Evolutionary conservation across 768 basidiomycete species (phyloP), one percentile per base, ranked within the genome.

Genomic region (Suillus brevipes): DNA sequence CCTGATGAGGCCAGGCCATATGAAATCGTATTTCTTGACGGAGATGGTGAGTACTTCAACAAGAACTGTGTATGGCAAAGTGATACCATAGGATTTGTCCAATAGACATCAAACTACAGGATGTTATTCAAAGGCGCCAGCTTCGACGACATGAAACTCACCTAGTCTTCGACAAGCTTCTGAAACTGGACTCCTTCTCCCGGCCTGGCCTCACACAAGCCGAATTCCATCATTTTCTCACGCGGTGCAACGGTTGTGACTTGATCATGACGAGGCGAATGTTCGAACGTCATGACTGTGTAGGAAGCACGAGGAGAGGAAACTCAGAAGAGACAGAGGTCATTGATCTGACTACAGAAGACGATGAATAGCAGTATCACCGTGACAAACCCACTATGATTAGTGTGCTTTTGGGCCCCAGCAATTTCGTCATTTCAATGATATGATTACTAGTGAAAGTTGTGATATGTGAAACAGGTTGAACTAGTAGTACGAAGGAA

Each of bases 191-290:
- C 28, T 61, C 60, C 43, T 49, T 61, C 23, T 23, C 23, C 7
- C 14, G 9, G 23, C 60, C 60, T 4, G 18, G 60, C 6, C 43
- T 61, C 28, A 61, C 60, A 43, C 2, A 61, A 31, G 60, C 31
- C 0, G 60, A 43, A 37, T 43, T 49, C 1, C 31, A 8, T n/a
- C 23, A 40, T 18, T 61, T 61, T 42, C 60, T 61, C 13, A 61
- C 18, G 2, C 20, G 9, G 23, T 61, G 60, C 9, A n/a, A 34
- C 7, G 12, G 16, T 37, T 61, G 60, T 37, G 23, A 49, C 7
- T 18, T 61, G 23, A 43, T 61, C 40, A 61, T 61, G 60, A 61
- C 18, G 4, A 61, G 49, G 60, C 12, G 18, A 42, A 61, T 43
- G 8, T 34, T 61, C 2, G 28, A 61, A n/a, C 16, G 3, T 45